Conservation (phyloP, 2,329 filamentous ascomycete species). For the Dactylellina drechsleri region DNA sequence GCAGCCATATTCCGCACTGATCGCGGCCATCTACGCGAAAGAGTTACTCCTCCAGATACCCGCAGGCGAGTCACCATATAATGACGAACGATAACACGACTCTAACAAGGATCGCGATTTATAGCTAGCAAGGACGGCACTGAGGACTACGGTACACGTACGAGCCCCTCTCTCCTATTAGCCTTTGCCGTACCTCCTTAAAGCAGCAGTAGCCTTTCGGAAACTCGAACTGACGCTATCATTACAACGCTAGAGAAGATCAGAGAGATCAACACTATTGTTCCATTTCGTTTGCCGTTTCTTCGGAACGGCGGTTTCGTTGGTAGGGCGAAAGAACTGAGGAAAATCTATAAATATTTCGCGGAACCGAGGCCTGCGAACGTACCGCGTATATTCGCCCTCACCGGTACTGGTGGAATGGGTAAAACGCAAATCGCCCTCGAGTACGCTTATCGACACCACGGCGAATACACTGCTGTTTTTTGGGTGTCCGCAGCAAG, state of each 20-base stretch:
- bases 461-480: constrained; percentile 54
- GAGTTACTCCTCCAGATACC: background rate
- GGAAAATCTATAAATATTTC: constrained; percentile 8
- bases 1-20: too few relatives aligned
- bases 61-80: too few relatives aligned
- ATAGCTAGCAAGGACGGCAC: too few relatives aligned
- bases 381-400: background rate
- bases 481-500: constrained; percentile 57
- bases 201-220: too few relatives aligned
- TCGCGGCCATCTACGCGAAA: too few relatives aligned
- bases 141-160: too few relatives aligned
- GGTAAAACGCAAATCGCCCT: constrained; percentile 55
- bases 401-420: too few relatives aligned
- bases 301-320: constrained; percentile 16
- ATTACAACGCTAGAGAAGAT: background rate
- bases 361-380: background rate
- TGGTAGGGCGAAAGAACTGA: constrained; percentile 11
- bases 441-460: constrained; percentile 54
- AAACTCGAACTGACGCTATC: too few relatives aligned
- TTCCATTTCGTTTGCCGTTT: constrained; percentile 22
- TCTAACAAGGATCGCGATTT: too few relatives aligned
- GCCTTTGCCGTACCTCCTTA: too few relatives aligned
- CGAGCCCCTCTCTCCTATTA: too few relatives aligned
- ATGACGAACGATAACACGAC: too few relatives aligned
- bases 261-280: constrained; percentile 8